Evolutionary conservation across 2,329 filamentous ascomycete genomes (phyloP), one percentile per base, ranked within the genome.

Genomic region (Lasiodiplodia gonubiensis): DNA sequence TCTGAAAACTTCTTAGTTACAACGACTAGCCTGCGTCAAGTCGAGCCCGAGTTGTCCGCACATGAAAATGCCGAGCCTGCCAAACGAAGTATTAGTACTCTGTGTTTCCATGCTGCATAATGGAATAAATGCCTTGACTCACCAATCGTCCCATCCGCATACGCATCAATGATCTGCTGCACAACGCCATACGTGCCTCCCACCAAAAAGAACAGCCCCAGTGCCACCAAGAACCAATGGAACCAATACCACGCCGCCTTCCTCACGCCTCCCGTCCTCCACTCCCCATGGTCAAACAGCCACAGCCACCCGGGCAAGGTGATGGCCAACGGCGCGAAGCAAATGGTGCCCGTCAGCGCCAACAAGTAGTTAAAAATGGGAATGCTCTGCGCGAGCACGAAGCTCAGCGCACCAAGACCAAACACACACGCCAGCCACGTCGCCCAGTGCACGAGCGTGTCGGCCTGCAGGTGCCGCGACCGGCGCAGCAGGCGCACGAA

Each of bases 341-440:
- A 84, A 14, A 86, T 67, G 30, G 79, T 80, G 3, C 84, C 84
- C 2, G 83, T 81, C 12, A 86, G 71, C 2, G 82, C 84, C 33
- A 86, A 80, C 12, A 86, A 73, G 66, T 86, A 85, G 68, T 83
- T 84, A 75, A 86, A 86, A 25, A 85, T 82, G 1, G 85, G 85
- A 33, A 86, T 83, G 3, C 83, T 82, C 1, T 84, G 80, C 0
- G 81, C 81, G 12, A 82, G 70, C 7, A 82, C 71, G 68, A 79
- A 80, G 0, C 84, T 81, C 2, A 80, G 77, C 1, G 72, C 79
- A 60, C 85, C 86, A 68, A 82, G 78, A 7, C 84, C 48, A 2
- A 85, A 39, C 5, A 85, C 78, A 8, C 86, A 73, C 0, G 79
- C 64, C 2, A 79, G 73, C 85, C 85, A 87, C 0, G 78, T 77